A percentile compares a stretch with the other conserved stretches of the same genome.
These are phyloP conservation scores for Hericium erinaceus DNA, from an alignment of 768 basidiomycete species.

Conservation along the genomic window DNA sequence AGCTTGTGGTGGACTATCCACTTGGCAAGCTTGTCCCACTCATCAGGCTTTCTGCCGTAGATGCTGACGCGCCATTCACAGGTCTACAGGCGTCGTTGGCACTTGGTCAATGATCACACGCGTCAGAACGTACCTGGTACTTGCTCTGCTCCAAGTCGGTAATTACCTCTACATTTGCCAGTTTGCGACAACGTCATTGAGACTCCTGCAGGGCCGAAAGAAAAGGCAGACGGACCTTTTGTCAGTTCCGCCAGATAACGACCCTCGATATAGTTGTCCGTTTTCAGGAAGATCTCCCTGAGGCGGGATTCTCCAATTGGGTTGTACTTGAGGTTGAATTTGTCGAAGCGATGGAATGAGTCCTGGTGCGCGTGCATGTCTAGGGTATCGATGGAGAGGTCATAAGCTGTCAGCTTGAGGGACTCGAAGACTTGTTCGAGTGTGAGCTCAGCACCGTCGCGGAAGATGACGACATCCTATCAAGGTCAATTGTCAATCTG, in stretches of 20 bases:
- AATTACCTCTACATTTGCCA: conserved; percentile 67
- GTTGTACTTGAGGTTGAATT: conserved; percentile 97
- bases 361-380: conserved; percentile 99
- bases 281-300: conserved; percentile 96
- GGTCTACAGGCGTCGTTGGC: conserved; percentile 38
- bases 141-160: conserved; percentile 97
- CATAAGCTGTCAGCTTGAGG: conserved; percentile 90
- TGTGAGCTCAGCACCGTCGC: conserved; percentile 84
- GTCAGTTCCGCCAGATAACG: conserved; percentile 93
- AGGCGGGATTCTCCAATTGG: conserved; percentile 92
- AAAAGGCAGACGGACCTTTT: conserved; percentile 42
- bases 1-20: conserved; percentile 95
- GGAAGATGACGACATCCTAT: conserved; percentile 94
- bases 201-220: background rate
- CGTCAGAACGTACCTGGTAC: conserved; percentile 61
- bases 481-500: background rate
- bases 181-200: background rate
- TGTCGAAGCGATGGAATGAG: conserved; percentile 97
- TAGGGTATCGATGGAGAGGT: conserved; percentile 95
- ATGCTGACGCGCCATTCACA: conserved; percentile 97
- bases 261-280: conserved; percentile 90
- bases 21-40: conserved; percentile 98
- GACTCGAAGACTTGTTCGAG: conserved; percentile 94
- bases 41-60: conserved; percentile 72
- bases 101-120: background rate